These are phyloP conservation scores for Fusarium drepaniforme DNA, from an alignment of 2,329 filamentous ascomycete genomes.

Conservation along the genomic window DNA sequence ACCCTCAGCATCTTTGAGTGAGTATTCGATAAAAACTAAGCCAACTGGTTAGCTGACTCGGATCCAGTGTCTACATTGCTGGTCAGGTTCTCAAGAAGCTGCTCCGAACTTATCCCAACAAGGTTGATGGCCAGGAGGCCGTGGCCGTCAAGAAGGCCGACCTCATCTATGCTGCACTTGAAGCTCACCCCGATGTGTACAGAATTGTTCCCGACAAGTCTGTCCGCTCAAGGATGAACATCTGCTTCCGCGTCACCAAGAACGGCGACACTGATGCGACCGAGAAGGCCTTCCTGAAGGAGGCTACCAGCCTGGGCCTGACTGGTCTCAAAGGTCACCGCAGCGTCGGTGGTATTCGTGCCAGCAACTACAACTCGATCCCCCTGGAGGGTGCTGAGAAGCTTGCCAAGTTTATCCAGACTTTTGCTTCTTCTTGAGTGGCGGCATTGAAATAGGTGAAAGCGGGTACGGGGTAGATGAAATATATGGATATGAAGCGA, in stretches of 20 bases:
- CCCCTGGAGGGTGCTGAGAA: constrained; percentile 75
- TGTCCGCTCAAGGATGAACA: constrained; percentile 90
- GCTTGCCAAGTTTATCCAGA: constrained; percentile 71
- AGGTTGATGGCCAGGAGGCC: constrained; percentile 81
- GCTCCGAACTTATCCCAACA: constrained; percentile 72
- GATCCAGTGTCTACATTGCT: constrained; percentile 81
- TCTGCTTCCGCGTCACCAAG: constrained; percentile 84
- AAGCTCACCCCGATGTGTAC: constrained; percentile 80
- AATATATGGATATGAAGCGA: not conserved
- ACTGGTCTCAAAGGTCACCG: constrained; percentile 91
- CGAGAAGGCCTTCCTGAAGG: constrained; percentile 85
- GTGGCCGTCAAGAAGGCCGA: constrained; percentile 80
- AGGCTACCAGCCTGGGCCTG: constrained; percentile 75
- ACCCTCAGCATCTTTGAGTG: constrained; percentile 92
- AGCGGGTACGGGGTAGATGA: not conserved
- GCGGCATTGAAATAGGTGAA: not conserved
- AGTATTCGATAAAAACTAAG: constrained; percentile 40
- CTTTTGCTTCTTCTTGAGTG: constrained; percentile 56
- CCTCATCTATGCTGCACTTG: constrained; percentile 82
- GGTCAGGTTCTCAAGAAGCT: constrained; percentile 89
- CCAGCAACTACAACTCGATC: constrained; percentile 91
- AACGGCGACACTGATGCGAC: constrained; percentile 72
- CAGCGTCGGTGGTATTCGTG: constrained; percentile 77
- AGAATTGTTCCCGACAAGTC: constrained; percentile 79
- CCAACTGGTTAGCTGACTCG: constrained; percentile 12